Conservation (phyloP, 768 basidiomycete species). For the Leccinum rimulosum region DNA sequence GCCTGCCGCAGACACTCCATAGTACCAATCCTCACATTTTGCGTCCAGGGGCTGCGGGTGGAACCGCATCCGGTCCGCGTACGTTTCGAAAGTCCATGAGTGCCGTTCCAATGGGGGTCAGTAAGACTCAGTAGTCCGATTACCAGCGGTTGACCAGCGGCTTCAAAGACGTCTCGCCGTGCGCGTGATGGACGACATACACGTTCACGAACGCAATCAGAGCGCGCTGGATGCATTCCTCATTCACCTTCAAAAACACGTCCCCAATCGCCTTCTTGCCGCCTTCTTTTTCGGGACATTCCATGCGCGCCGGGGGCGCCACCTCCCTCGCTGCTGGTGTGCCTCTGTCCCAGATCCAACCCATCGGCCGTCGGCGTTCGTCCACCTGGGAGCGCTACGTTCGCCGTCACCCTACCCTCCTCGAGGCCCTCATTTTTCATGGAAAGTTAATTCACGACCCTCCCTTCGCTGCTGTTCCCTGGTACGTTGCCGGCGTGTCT, state of each 20-base stretch:
- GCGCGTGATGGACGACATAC: slow-evolving; percentile 51
- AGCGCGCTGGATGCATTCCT: neutral
- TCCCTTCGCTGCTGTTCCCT: too few species aligned
- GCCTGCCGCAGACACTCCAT: slow-evolving; percentile 28
- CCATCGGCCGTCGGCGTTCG: too few species aligned
- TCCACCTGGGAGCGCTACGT: too few species aligned
- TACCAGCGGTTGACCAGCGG: too few species aligned
- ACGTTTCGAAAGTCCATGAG: slow-evolving; percentile 38
- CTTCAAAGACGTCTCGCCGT: slow-evolving; percentile 36
- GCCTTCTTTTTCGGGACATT: too few species aligned
- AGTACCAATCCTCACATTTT: slow-evolving; percentile 14
- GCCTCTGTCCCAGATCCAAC: too few species aligned
- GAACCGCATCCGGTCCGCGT: slow-evolving; percentile 42
- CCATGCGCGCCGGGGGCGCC: too few species aligned
- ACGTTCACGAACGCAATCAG: slow-evolving; percentile 39
- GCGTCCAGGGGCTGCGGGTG: slow-evolving; percentile 14
- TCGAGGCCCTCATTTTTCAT: too few species aligned
- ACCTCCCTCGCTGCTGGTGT: too few species aligned
- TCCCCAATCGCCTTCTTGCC: slow-evolving; percentile 41
- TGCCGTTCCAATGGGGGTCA: slow-evolving; percentile 31
- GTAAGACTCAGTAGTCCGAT: slow-evolving; percentile 49
- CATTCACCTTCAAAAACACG: slow-evolving; percentile 49
- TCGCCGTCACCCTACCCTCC: too few species aligned
- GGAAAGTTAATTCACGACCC: too few species aligned
- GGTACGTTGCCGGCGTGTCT: too few species aligned